Conservation (phyloP, 148 eudicot genomes). For the Cornus kousa region DNA sequence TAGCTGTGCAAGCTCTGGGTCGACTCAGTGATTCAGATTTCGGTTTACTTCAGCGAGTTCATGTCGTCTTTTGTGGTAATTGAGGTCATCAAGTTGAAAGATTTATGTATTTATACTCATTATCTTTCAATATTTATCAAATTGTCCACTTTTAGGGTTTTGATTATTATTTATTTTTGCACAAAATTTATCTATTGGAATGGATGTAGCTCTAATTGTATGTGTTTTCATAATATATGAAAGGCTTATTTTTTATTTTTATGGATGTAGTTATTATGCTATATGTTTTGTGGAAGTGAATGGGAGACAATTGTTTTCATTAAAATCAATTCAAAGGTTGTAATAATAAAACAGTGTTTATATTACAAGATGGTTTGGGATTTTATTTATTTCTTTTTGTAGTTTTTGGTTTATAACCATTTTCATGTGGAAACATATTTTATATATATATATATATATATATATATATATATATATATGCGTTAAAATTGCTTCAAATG, state of each 20-base stretch:
- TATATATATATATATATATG: no score
- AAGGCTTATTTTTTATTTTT: no score
- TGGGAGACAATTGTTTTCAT: neutral
- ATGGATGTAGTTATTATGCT: no score
- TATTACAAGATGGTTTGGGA: neutral
- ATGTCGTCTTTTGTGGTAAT: conserved; percentile 3
- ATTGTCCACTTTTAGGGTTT: neutral
- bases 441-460: no score
- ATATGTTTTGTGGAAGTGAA: neutral
- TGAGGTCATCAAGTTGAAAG: neutral
- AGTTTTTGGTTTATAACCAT: neutral
- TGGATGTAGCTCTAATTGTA: neutral
- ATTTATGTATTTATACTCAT: neutral
- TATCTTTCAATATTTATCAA: neutral
- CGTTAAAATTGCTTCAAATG: neutral
- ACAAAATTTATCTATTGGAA: neutral
- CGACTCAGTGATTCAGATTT: neutral
- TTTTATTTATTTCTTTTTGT: neutral
- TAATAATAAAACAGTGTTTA: neutral
- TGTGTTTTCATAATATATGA: neutral
- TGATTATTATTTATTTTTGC: neutral
- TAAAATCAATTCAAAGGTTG: neutral
- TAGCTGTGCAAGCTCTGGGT: neutral
- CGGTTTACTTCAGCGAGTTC: neutral
- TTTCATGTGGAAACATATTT: neutral